These are phyloP conservation scores for Grosmannia huntii DNA, from an alignment of 2,329 filamentous ascomycete genomes.

Conservation along the genomic window DNA sequence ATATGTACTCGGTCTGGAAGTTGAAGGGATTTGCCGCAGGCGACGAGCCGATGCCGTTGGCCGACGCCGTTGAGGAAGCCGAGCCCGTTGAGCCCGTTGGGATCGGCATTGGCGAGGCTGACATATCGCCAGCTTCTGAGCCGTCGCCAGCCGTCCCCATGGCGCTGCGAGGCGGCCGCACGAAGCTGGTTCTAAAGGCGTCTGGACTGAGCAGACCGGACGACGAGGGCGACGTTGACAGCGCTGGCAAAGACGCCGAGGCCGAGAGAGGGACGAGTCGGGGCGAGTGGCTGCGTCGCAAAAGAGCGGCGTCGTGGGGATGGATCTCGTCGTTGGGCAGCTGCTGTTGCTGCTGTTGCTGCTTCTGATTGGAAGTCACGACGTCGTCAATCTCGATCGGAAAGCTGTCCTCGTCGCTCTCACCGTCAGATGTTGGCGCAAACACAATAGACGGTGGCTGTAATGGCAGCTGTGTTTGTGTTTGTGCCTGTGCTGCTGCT, in stretches of 20 bases:
- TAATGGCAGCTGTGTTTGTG: not conserved
- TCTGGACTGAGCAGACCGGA: constrained; percentile 2
- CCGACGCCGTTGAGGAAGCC: not conserved
- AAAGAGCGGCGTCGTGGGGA: constrained; percentile 10
- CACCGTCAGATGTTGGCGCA: not conserved
- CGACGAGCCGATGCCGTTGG: not conserved
- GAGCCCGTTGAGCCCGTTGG: not conserved
- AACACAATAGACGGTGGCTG: constrained; percentile 1
- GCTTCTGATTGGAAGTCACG: not conserved
- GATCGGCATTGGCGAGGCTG: not conserved
- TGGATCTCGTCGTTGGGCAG: not conserved
- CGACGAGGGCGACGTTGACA: not conserved
- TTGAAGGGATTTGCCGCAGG: constrained; percentile 52
- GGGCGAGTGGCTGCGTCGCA: constrained; percentile 10
- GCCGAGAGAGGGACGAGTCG: not conserved
- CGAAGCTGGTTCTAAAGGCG: not conserved
- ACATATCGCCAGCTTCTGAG: not conserved
- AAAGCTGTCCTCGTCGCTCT: not conserved
- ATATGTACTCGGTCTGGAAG: constrained; percentile 73
- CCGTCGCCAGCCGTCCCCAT: not conserved
- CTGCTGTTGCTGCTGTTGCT: not conserved
- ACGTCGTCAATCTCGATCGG: not conserved
- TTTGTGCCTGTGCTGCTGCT: no score
- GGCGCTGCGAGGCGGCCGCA: not conserved
- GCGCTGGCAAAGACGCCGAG: not conserved